Conservation (phyloP, 768 basidiomycete species). For the Collybia sordida region DNA sequence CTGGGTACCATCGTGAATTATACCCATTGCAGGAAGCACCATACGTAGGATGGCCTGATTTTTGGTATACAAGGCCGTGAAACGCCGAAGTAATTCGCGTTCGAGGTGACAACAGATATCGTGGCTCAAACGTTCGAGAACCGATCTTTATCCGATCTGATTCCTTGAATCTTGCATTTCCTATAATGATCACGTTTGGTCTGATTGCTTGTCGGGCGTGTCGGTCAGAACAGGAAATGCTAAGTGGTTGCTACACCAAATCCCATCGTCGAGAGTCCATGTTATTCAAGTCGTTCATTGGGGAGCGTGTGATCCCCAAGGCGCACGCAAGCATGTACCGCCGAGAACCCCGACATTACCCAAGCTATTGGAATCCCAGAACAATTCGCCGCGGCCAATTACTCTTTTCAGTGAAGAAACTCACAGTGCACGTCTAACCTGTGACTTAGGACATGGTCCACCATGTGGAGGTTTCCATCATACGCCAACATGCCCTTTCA, state of each 20-base stretch:
- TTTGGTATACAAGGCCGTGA: constrained; percentile 28
- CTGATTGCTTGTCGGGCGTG: not conserved
- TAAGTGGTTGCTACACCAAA: constrained; percentile 25
- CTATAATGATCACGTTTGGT: constrained; percentile 2
- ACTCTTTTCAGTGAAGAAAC: too few relatives aligned
- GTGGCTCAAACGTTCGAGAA: too few relatives aligned
- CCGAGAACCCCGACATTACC: constrained; percentile 11
- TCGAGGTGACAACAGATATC: constrained; percentile 25
- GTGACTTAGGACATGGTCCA: constrained; percentile 18
- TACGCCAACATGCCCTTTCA: constrained; percentile 24
- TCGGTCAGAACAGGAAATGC: constrained; percentile 21
- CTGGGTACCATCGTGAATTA: not conserved
- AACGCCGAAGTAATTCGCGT: constrained; percentile 19
- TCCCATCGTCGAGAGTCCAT: constrained; percentile 1
- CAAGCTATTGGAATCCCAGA: constrained; percentile 21
- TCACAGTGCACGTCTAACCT: too few relatives aligned
- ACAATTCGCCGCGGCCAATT: constrained; percentile 16
- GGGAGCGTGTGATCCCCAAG: constrained; percentile 21
- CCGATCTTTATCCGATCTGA: not conserved
- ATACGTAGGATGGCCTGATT: constrained; percentile 24
- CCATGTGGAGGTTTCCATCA: constrained; percentile 23
- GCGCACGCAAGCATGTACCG: constrained; percentile 11
- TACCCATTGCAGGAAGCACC: constrained; percentile 27
- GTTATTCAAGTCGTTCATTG: constrained; percentile 4
- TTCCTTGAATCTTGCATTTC: constrained; percentile 8